Conservation (phyloP, 2,329 filamentous ascomycete species). For the Claviceps sp. region DNA sequence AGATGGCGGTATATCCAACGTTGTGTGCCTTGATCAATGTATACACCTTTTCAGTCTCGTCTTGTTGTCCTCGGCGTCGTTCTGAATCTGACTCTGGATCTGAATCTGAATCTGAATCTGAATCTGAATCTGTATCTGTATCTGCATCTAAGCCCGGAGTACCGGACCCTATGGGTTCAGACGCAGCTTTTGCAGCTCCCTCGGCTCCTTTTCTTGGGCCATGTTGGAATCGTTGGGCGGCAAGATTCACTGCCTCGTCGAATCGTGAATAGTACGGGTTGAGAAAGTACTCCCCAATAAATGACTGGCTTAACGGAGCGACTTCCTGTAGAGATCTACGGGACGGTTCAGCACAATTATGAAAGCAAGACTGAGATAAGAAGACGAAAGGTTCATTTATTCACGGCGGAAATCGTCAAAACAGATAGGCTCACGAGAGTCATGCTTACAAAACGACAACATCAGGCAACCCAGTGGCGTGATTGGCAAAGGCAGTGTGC, state of each 20-base stretch:
- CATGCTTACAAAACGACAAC: conserved; percentile 39
- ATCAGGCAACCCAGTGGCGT: conserved; percentile 34
- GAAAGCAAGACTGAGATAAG: background rate
- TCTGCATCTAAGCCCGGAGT: background rate
- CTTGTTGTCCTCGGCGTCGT: background rate
- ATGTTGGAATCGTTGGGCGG: conserved; percentile 32
- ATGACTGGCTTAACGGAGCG: conserved; percentile 69
- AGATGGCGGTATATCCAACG: conserved; percentile 77
- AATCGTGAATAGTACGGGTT: conserved; percentile 63
- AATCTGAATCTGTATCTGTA: background rate
- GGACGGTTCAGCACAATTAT: background rate
- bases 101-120: background rate
- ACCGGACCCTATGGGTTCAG: conserved; percentile 7
- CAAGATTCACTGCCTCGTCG: conserved; percentile 56
- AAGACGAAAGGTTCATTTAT: background rate
- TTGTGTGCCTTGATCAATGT: conserved; percentile 58
- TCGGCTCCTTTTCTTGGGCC: conserved; percentile 1
- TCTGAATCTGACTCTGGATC: background rate
- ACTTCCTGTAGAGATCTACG: conserved; percentile 74
- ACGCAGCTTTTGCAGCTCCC: background rate
- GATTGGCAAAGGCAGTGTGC: conserved; percentile 41
- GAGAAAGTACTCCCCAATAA: conserved; percentile 73
- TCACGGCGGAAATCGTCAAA: too few relatives aligned
- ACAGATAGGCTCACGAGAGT: background rate
- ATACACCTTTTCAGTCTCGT: conserved; percentile 35